Evolutionary conservation across 495 filamentous ascomycete genomes (phyloP).

Genomic region (Cetradonia linearis): DNA sequence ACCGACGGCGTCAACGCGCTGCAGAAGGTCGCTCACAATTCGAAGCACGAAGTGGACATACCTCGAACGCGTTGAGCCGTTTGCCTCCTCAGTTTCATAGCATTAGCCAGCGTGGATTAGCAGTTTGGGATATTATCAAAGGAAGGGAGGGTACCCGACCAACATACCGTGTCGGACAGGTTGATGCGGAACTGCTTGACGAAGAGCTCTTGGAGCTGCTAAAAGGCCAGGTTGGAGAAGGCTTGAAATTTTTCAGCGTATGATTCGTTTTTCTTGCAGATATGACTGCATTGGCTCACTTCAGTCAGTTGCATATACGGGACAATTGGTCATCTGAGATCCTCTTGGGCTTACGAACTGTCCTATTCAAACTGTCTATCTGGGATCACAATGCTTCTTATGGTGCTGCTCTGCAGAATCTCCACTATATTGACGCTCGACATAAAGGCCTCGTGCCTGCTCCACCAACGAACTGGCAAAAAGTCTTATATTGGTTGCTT

Average conservation of each 20-base stretch:
- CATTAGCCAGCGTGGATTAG: constrained; percentile 45
- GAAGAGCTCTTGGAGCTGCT: constrained; percentile 83
- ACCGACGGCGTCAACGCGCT: constrained; percentile 65
- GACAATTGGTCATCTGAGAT: constrained; percentile 88
- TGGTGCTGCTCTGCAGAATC: constrained; percentile 82
- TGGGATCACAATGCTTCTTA: constrained; percentile 97
- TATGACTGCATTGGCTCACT: background rate
- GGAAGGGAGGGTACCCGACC: constrained; percentile 72
- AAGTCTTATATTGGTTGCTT: constrained; percentile 68
- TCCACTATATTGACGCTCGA: constrained; percentile 80
- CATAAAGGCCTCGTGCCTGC: constrained; percentile 48
- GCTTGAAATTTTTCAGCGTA: constrained; percentile 75
- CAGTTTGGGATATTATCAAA: constrained; percentile 58
- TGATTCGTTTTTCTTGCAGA: constrained; percentile 18
- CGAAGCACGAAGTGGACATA: constrained; percentile 37
- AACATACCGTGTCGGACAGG: constrained; percentile 87
- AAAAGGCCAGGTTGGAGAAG: constrained; percentile 79
- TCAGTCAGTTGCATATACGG: constrained; percentile 43
- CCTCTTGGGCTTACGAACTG: constrained; percentile 58
- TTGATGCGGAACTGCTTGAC: constrained; percentile 91
- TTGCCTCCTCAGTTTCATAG: constrained; percentile 56
- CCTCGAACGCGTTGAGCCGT: constrained; percentile 33
- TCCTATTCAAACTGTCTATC: constrained; percentile 87
- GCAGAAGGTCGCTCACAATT: constrained; percentile 46
- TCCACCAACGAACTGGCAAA: constrained; percentile 65